phyloP scores from a whole-genome alignment of 2,329 filamentous ascomycete genomes.

The Cylindrodendrum hubeiense region DNA sequence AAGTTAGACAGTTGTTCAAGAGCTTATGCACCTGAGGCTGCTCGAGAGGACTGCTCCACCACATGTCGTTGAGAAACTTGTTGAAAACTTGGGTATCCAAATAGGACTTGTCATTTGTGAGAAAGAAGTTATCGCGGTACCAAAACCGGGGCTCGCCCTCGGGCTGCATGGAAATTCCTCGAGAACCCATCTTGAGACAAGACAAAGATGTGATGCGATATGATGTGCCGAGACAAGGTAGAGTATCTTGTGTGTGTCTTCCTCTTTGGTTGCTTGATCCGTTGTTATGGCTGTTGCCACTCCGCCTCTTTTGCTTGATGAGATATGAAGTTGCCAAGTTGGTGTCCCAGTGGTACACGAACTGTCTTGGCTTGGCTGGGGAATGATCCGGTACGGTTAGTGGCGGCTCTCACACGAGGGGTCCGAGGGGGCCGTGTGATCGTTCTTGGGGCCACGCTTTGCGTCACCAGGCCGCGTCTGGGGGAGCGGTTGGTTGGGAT shows the following conservation, averaged over 20 bases:
- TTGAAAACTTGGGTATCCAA: slow-evolving; percentile 68
- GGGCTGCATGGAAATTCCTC: slow-evolving; percentile 41
- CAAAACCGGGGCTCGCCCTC: slow-evolving; percentile 56
- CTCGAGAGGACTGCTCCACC: slow-evolving; percentile 70
- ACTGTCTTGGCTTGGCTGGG: background rate
- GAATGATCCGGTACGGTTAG: slow-evolving; percentile 16
- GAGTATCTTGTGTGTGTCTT: slow-evolving; percentile 1
- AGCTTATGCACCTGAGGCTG: slow-evolving; percentile 62
- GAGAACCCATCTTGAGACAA: slow-evolving; percentile 41
- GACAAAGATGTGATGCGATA: background rate
- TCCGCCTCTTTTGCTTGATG: slow-evolving; percentile 1
- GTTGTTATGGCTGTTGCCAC: slow-evolving; percentile 3
- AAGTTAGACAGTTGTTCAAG: slow-evolving; percentile 69
- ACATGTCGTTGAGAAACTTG: slow-evolving; percentile 67
- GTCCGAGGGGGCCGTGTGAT: slow-evolving; percentile 21
- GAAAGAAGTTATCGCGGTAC: slow-evolving; percentile 67
- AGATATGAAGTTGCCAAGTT: slow-evolving; percentile 10
- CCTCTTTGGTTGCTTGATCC: background rate
- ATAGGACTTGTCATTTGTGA: slow-evolving; percentile 71
- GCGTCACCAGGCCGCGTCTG: slow-evolving; percentile 16
- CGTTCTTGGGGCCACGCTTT: slow-evolving; percentile 13
- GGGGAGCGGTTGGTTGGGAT: slow-evolving; percentile 12
- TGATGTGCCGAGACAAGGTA: background rate
- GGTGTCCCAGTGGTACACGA: slow-evolving; percentile 10
- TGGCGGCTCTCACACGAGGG: slow-evolving; percentile 19